phyloP scores from a whole-genome alignment of 176 grass and related monocot species.

The Cenchrus americanus region DNA sequence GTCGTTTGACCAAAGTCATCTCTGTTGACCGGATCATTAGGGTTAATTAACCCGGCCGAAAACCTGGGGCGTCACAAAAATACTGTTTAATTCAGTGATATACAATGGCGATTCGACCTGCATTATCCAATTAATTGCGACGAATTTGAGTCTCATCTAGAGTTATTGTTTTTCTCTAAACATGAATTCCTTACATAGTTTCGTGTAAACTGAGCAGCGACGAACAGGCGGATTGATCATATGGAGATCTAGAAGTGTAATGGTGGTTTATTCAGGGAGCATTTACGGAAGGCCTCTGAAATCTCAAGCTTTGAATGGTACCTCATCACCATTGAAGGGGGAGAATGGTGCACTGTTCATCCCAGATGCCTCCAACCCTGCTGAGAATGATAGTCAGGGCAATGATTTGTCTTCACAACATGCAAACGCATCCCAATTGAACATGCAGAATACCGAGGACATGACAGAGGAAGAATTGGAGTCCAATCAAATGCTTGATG shows the following conservation, averaged over 20 bases:
- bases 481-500: constrained; percentile 84
- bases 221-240: constrained; percentile 88
- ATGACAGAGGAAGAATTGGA: constrained; percentile 83
- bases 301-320: constrained; percentile 51
- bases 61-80: too few species aligned
- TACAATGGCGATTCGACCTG: neutral
- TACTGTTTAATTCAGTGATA: neutral
- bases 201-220: constrained; percentile 51
- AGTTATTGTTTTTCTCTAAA: neutral
- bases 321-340: constrained; percentile 36
- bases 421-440: constrained; percentile 40
- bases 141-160: neutral
- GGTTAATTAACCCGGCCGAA: too few species aligned
- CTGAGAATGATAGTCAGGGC: constrained; percentile 32
- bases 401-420: constrained; percentile 22
- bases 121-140: neutral
- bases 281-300: constrained; percentile 72
- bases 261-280: constrained; percentile 83
- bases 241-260: constrained; percentile 94
- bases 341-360: constrained; percentile 62
- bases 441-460: constrained; percentile 48
- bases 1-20: too few species aligned
- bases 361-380: constrained; percentile 50
- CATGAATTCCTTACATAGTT: constrained; percentile 22
- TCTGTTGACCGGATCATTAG: too few species aligned